Conservation (phyloP, 2,329 filamentous ascomycete genomes). For the Botrytis paeoniae region DNA sequence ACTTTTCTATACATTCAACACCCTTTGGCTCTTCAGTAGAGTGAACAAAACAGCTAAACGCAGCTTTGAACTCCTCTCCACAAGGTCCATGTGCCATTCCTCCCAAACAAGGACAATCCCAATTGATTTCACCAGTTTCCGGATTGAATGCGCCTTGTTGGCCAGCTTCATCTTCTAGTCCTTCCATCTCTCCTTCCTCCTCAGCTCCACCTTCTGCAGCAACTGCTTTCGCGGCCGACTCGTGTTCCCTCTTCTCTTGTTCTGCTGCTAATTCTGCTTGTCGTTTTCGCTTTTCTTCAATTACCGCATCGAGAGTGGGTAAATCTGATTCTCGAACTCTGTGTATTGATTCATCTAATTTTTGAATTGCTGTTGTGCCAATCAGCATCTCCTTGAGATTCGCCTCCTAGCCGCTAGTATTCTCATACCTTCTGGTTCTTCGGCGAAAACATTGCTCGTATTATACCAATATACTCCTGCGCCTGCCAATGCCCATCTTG, state of each 20-base stretch:
- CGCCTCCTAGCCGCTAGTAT: conserved; percentile 36
- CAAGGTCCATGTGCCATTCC: conserved; percentile 97
- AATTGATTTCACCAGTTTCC: conserved; percentile 99
- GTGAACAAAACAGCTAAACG: conserved; percentile 98
- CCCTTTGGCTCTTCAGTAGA: conserved; percentile 94
- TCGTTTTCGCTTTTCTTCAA: conserved; percentile 56
- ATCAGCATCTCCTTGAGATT: conserved; percentile 27
- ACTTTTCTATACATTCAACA: conserved; percentile 95
- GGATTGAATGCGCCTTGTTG: conserved; percentile 95
- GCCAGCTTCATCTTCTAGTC: conserved; percentile 74
- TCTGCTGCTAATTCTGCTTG: conserved; percentile 35
- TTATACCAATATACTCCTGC: conserved; percentile 91
- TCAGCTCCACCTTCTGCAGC: conserved; percentile 27
- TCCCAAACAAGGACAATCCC: conserved; percentile 96
- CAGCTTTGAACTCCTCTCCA: conserved; percentile 89
- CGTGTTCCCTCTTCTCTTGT: conserved; percentile 28
- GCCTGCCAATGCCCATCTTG: conserved; percentile 72
- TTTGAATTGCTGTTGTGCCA: conserved; percentile 35
- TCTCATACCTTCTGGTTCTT: conserved; percentile 68
- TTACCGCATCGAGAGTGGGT: conserved; percentile 64
- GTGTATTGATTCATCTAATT: conserved; percentile 39
- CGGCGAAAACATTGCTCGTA: conserved; percentile 82
- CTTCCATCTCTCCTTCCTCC: conserved; percentile 43
- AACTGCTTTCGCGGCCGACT: conserved; percentile 25
- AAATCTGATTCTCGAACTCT: conserved; percentile 49